Conservation (phyloP, 108 stramenopile genomes). For the Pseudonitzschia multistriata region DNA sequence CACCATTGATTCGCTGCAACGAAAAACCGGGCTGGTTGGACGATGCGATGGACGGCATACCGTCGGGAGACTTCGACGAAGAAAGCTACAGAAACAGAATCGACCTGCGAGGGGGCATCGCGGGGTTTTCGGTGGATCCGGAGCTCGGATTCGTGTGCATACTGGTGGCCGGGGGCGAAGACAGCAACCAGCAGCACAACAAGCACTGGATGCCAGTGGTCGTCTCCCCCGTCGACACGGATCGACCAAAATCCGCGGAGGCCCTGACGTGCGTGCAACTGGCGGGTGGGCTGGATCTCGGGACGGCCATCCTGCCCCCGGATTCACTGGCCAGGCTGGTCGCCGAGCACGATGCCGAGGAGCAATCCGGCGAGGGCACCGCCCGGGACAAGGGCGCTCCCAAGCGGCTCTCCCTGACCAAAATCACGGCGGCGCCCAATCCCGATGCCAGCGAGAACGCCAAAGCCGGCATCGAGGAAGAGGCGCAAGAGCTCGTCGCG, state of each 20-base stretch:
- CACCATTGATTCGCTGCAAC: background rate
- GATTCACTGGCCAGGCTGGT: constrained; percentile 22
- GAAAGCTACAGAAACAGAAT: constrained; percentile 2
- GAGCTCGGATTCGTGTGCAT: constrained; percentile 33
- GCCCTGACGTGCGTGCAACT: constrained; percentile 35
- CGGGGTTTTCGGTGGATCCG: constrained; percentile 30
- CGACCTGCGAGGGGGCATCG: constrained; percentile 12
- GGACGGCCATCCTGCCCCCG: constrained; percentile 33
- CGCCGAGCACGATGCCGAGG: constrained; percentile 14
- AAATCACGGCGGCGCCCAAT: constrained; percentile 11
- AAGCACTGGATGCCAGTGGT: constrained; percentile 8
- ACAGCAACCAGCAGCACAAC: background rate
- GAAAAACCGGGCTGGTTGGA: constrained; percentile 24
- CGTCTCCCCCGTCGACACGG: constrained; percentile 20
- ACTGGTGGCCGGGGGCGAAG: background rate
- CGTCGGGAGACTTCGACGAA: background rate
- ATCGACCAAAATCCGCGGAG: constrained; percentile 21
- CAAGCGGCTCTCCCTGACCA: background rate
- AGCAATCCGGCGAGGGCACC: background rate
- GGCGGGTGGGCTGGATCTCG: constrained; percentile 38
- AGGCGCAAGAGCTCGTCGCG: background rate
- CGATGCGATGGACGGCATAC: constrained; percentile 25
- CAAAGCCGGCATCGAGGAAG: constrained; percentile 1
- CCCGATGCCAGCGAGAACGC: constrained; percentile 2
- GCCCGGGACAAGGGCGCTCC: background rate